Conservation (phyloP, 2,329 filamentous ascomycete genomes). For the Elsinoe fawcettii region DNA sequence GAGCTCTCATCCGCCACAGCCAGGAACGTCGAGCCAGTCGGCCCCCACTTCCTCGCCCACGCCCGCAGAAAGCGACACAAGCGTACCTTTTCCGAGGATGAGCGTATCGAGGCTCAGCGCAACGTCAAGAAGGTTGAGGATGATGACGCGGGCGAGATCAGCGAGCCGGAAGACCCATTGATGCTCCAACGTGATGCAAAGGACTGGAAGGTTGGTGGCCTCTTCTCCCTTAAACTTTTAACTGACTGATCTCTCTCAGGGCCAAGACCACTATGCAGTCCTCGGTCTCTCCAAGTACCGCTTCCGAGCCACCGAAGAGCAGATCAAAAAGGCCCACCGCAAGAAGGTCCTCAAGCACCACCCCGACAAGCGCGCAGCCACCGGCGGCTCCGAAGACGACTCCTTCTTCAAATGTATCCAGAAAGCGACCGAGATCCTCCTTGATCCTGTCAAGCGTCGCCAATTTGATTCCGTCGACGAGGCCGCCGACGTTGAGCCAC, state of each 20-base stretch:
- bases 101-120: constrained; percentile 91
- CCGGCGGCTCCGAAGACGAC: constrained; percentile 81
- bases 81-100: constrained; percentile 97
- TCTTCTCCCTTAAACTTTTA: background rate
- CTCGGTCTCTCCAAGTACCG: constrained; percentile 89
- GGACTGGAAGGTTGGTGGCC: constrained; percentile 80
- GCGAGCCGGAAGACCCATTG: constrained; percentile 85
- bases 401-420: constrained; percentile 99
- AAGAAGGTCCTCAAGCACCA: constrained; percentile 99
- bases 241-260: constrained; percentile 40
- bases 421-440: constrained; percentile 88
- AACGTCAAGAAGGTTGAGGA: constrained; percentile 94
- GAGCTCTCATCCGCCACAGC: constrained; percentile 68
- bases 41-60: constrained; percentile 95
- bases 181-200: constrained; percentile 91
- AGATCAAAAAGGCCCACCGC: constrained; percentile 98
- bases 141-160: constrained; percentile 81
- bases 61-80: constrained; percentile 88
- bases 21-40: constrained; percentile 89
- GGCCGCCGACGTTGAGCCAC: constrained; percentile 82
- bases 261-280: constrained; percentile 96
- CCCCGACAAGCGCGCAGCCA: constrained; percentile 95
- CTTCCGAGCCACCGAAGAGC: constrained; percentile 86
- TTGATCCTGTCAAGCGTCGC: constrained; percentile 83
- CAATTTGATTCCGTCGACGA: constrained; percentile 98